These are phyloP conservation scores for Tilletiaria anomala DNA, from an alignment of 1,284 basidiomycete species.

Conservation along the genomic window DNA sequence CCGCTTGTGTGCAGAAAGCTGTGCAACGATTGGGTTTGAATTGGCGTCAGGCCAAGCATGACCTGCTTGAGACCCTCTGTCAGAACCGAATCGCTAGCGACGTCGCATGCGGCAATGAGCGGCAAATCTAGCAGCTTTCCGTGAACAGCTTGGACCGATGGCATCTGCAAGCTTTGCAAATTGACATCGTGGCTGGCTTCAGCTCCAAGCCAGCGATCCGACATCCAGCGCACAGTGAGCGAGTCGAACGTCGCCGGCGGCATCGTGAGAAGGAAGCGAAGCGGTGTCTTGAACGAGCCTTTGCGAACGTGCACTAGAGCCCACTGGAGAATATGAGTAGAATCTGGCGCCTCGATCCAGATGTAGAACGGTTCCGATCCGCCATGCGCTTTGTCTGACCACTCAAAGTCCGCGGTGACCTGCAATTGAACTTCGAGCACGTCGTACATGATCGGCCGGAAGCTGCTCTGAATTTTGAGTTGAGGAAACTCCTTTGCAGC, in stretches of 20 bases:
- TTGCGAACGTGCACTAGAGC: constrained; percentile 49
- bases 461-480: constrained; percentile 52
- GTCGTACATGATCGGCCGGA: constrained; percentile 62
- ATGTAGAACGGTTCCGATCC: constrained; percentile 77
- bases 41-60: constrained; percentile 38
- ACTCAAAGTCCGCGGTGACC: constrained; percentile 61
- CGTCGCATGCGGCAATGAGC: constrained; percentile 52
- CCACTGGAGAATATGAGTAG: constrained; percentile 70
- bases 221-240: constrained; percentile 54
- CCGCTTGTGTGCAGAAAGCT: constrained; percentile 45
- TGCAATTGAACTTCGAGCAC: constrained; percentile 62
- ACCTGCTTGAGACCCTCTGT: constrained; percentile 1
- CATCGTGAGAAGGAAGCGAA: constrained; percentile 64
- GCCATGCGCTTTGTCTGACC: constrained; percentile 66
- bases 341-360: constrained; percentile 84
- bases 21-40: constrained; percentile 41
- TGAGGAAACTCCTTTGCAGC: constrained; percentile 78
- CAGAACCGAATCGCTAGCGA: constrained; percentile 32
- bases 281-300: constrained; percentile 47
- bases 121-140: constrained; percentile 66
- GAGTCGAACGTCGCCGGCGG: constrained; percentile 42
- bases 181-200: constrained; percentile 58
- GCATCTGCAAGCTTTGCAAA: constrained; percentile 63
- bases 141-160: constrained; percentile 51
- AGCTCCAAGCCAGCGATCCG: constrained; percentile 85